Evolutionary conservation across 2,329 filamentous ascomycete genomes (phyloP), one percentile per base, ranked within the genome.

Genomic region (Aureobasidium sp.): DNA sequence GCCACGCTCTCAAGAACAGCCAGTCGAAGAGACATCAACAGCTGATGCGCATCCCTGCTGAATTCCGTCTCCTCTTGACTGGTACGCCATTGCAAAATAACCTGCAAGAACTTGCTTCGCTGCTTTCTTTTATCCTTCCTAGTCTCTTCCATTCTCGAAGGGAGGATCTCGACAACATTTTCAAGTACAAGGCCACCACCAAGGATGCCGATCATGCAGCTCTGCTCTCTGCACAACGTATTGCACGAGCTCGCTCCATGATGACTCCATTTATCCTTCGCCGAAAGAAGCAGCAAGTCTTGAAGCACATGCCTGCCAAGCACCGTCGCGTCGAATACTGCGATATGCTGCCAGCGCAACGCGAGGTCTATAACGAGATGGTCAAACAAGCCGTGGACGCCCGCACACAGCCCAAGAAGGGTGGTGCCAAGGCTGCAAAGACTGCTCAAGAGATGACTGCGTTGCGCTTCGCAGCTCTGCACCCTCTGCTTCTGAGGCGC

Each of bases 1-100:
- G 93, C 0, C 94, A 99, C 75, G 87, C 90, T 70, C 79, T 99
- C 73, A 96, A 96, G 77, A 97, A 96, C 71, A 87, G 87, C 2
- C 86, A 87, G 51, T 95, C 92, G 0, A 85, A 89, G 59, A 82
- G 90, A 6, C 97, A 97, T 74, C 84, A 85, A 69, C 87, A 89
- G 64, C 80, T 97, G 58, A 86, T 89, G 69, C 82, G 84, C 39
- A 91, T 99, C 60, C 83, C 83, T 0, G 87, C 91, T 0, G 78
- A 84, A n/a, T 97, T 94, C 81, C 87, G 91, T 65, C 83, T 99
- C 56, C 81, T 99, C 4, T 82, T 99, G 29, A 90, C 87, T 31
- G 94, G 94, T 45, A 99, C 94, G 0, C 94, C 94, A 0, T 82
- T 99, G 1, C 90, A 95, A 73, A 95, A 99, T 76, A 97, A 97